Evolutionary conservation across 768 basidiomycete genomes (phyloP).

Genomic region (Lactarius trivialis): DNA sequence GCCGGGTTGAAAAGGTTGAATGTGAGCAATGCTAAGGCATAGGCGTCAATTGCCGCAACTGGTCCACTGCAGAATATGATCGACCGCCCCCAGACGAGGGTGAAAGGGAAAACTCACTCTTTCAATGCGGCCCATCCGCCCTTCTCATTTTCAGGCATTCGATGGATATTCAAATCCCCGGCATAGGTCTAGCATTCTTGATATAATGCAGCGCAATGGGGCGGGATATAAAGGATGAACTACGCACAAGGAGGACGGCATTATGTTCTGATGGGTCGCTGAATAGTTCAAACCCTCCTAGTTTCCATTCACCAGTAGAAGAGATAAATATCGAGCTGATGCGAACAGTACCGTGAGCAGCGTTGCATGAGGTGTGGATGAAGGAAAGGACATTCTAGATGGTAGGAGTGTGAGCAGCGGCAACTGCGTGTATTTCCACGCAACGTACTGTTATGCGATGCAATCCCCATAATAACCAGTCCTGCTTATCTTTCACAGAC

Average conservation of each 20-base stretch:
- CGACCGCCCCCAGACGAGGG: slow-evolving; percentile 24
- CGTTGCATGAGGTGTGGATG: slow-evolving; percentile 74
- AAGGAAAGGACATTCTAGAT: slow-evolving; percentile 81
- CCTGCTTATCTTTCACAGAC: slow-evolving; percentile 60
- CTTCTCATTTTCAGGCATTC: slow-evolving; percentile 85
- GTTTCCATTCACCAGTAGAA: slow-evolving; percentile 91
- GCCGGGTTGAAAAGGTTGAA: slow-evolving; percentile 82
- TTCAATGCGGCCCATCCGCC: slow-evolving; percentile 77
- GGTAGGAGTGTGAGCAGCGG: neutral
- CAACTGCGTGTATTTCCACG: neutral
- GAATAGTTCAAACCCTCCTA: slow-evolving; percentile 90
- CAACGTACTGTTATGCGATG: slow-evolving; percentile 77
- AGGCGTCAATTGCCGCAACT: slow-evolving; percentile 72
- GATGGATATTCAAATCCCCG: slow-evolving; percentile 50
- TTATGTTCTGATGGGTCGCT: slow-evolving; percentile 76
- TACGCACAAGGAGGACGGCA: slow-evolving; percentile 74
- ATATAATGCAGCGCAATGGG: slow-evolving; percentile 19
- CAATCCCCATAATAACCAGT: slow-evolving; percentile 92
- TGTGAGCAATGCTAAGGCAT: slow-evolving; percentile 80
- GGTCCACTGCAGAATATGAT: slow-evolving; percentile 39
- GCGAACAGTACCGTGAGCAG: slow-evolving; percentile 77
- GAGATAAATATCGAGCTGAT: slow-evolving; percentile 83
- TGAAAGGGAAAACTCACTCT: slow-evolving; percentile 47
- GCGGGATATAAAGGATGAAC: slow-evolving; percentile 15
- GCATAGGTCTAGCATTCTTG: slow-evolving; percentile 52